These are phyloP conservation scores for Escovopsis weberi DNA, from an alignment of 2,329 filamentous ascomycete species.

Conservation along the genomic window DNA sequence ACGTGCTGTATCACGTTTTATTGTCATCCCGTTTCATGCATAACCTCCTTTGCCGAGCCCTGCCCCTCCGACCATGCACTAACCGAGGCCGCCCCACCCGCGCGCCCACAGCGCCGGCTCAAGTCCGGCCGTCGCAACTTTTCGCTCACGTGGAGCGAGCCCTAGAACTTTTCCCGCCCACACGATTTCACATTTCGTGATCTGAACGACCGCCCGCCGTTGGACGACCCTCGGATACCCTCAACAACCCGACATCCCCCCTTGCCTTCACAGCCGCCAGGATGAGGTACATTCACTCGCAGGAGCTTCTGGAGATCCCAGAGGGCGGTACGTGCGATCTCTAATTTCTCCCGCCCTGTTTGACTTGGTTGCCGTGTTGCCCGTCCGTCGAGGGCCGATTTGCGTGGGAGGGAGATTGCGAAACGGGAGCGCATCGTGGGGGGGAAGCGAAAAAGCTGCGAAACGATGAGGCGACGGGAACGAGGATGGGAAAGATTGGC, in stretches of 20 bases:
- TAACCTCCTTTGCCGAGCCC: no score
- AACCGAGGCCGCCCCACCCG: constrained; percentile 2
- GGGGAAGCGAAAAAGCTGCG: not conserved
- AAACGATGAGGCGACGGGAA: not conserved
- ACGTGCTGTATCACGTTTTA: no score
- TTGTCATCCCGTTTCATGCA: no score
- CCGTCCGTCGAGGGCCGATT: not conserved
- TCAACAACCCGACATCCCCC: constrained; percentile 28
- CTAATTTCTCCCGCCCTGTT: constrained; percentile 1
- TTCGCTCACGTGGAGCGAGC: constrained; percentile 26
- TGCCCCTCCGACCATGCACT: constrained; percentile 3
- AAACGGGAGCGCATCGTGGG: not conserved
- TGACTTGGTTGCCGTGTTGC: not conserved
- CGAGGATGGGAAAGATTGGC: not conserved
- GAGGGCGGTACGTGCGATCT: constrained; percentile 69
- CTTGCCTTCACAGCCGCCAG: constrained; percentile 45
- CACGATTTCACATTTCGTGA: constrained; percentile 26
- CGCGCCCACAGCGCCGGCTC: constrained; percentile 7
- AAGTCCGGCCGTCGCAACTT: constrained; percentile 12
- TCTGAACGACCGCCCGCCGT: constrained; percentile 9
- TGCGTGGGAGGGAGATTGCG: not conserved
- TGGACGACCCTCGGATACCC: constrained; percentile 21
- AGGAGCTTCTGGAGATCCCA: constrained; percentile 89
- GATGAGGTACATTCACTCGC: constrained; percentile 99
- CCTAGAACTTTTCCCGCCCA: constrained; percentile 32